Percentiles rank a stretch among this genome's conserved stretches.
These are phyloP conservation scores for Daldinia concentrica DNA, from an alignment of 495 filamentous ascomycete genomes.

Conservation along the genomic window DNA sequence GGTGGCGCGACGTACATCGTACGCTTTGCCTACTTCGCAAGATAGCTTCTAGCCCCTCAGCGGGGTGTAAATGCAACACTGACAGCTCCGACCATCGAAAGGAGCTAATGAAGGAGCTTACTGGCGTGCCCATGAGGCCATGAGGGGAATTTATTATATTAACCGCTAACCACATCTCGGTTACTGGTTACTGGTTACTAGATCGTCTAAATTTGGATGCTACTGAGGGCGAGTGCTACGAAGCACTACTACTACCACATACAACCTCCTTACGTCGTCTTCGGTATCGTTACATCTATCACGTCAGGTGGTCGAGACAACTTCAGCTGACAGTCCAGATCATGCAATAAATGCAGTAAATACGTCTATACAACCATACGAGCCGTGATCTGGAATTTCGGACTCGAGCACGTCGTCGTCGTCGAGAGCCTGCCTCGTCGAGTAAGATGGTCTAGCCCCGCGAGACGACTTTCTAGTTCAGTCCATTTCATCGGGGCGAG, in stretches of 20 bases:
- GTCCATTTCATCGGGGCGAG: slow-evolving; percentile 1
- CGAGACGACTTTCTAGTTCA: not conserved
- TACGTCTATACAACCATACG: slow-evolving; percentile 4
- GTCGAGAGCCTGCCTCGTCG: slow-evolving; percentile 16
- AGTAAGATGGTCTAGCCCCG: slow-evolving; percentile 24
- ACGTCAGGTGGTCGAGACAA: slow-evolving; percentile 22
- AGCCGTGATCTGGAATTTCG: not conserved
- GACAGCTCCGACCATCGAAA: slow-evolving; percentile 34
- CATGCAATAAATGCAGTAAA: slow-evolving; percentile 5
- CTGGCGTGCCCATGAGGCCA: slow-evolving; percentile 17
- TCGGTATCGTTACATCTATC: slow-evolving; percentile 20
- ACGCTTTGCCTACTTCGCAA: slow-evolving; percentile 7
- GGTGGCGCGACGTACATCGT: slow-evolving; percentile 4
- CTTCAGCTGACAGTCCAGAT: slow-evolving; percentile 27
- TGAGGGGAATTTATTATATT: slow-evolving; percentile 25
- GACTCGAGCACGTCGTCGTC: not conserved
- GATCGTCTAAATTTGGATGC: slow-evolving; percentile 29
- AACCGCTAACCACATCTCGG: slow-evolving; percentile 22
- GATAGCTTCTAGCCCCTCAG: slow-evolving; percentile 34
- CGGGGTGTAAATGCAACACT: slow-evolving; percentile 34
- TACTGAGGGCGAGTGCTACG: not conserved
- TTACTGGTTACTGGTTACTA: slow-evolving; percentile 32
- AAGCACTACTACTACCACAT: not conserved
- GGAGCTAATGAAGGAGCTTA: slow-evolving; percentile 15
- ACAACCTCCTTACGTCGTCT: not conserved